phyloP scores from a whole-genome alignment of 2,329 filamentous ascomycete species.

The Purpureocillium lavendulum region DNA sequence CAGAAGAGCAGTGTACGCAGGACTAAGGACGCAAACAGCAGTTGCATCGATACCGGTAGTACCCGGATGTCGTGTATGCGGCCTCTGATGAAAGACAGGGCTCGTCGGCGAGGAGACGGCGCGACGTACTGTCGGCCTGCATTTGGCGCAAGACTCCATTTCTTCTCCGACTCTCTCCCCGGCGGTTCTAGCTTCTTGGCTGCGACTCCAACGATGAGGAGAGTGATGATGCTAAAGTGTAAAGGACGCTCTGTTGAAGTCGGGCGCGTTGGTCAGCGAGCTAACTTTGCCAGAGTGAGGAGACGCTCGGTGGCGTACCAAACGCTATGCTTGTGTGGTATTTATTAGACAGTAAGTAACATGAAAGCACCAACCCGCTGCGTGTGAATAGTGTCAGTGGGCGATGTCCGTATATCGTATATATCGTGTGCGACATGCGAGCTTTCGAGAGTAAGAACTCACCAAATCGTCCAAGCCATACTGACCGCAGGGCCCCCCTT shows the following conservation, averaged over 20 bases:
- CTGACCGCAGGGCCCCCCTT: too few relatives aligned
- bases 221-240: background rate
- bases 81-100: background rate
- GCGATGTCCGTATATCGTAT: too few relatives aligned
- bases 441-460: too few relatives aligned
- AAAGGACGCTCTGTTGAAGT: background rate
- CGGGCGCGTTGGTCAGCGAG: background rate
- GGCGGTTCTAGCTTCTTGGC: too few relatives aligned
- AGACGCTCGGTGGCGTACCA: background rate
- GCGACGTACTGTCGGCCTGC: background rate
- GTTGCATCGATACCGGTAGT: background rate
- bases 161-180: background rate
- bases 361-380: background rate
- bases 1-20: conserved; percentile 17
- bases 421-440: too few relatives aligned
- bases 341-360: background rate
- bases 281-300: too few relatives aligned
- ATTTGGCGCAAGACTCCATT: background rate
- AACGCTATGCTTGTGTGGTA: background rate
- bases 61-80: background rate
- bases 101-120: background rate
- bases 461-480: too few relatives aligned
- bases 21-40: conserved; percentile 4
- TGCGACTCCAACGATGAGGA: background rate
- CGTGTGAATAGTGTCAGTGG: too few relatives aligned